Conservation (phyloP, 1,139 yeast species). For the Meyerozyma guilliermondii region DNA sequence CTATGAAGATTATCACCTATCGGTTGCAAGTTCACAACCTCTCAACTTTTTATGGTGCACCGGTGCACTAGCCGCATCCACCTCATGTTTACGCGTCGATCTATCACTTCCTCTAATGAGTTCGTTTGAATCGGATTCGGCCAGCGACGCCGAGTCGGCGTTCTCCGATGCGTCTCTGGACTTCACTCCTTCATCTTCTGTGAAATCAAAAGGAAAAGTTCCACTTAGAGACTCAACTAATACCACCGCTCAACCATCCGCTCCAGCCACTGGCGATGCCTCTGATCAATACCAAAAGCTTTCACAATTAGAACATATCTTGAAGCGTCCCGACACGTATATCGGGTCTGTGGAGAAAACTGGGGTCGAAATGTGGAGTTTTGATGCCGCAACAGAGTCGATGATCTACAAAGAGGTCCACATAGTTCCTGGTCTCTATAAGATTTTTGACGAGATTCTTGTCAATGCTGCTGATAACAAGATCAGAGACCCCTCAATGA, state of each 20-base stretch:
- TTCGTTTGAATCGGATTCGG: constrained; percentile 10
- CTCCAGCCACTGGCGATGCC: constrained; percentile 16
- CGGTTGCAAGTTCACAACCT: no score
- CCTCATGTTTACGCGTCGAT: neutral
- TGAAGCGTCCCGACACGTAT: constrained; percentile 97
- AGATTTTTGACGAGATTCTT: constrained; percentile 93
- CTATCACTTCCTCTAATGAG: neutral
- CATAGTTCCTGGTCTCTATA: constrained; percentile 93
- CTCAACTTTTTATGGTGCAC: no score
- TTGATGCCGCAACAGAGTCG: constrained; percentile 60
- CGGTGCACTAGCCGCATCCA: no score
- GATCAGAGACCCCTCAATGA: constrained; percentile 91
- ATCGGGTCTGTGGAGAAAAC: constrained; percentile 90
- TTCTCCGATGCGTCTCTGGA: constrained; percentile 5
- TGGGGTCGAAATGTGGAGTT: constrained; percentile 82
- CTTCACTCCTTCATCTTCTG: neutral
- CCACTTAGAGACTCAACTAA: neutral
- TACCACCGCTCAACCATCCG: neutral
- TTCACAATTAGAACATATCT: constrained; percentile 91
- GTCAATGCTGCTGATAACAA: constrained; percentile 99
- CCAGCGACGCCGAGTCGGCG: constrained; percentile 6
- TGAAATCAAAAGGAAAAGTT: neutral
- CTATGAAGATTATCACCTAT: no score
- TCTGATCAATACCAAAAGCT: constrained; percentile 90
- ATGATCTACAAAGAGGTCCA: constrained; percentile 71